Evolutionary conservation across 176 grass and related monocot species (phyloP), one percentile per base, ranked within the genome.

Genomic region (Microstegium vimineum): DNA sequence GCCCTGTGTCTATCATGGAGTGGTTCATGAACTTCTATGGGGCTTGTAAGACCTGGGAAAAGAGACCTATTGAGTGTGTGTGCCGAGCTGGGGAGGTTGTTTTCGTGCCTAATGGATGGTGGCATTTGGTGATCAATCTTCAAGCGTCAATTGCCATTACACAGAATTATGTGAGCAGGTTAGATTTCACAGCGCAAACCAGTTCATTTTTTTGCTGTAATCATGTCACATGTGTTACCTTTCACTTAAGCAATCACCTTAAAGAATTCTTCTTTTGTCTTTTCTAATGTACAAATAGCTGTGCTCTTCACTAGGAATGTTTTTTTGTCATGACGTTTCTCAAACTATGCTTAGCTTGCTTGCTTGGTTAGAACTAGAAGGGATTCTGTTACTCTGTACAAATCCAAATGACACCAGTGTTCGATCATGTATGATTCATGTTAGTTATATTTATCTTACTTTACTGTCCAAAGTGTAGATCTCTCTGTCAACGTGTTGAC

Each of bases 1-100:
- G 91, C 37, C 91, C 96, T n/a, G 93, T 95, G 15, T 93, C 92
- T 63, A 94, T 95, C 80, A 99, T 99, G 91, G 96, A 99, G 60
- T 99, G 96, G 93, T 99, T 99, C 80, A 99, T 99, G 96, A 95
- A 99, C 80, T 99, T 99, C 75, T 95, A 95, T 40, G 85, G 62
- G 7, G 82, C 86, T 10, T 99, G 96, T 73, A 92, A 76, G 74
- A 79, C 81, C 2, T 93, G 90, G 96, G 87, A 93, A 65, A 95
- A 85, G 87, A 99, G 87, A 68, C 91, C 91, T 1, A 68, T 99
- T 1, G 96, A 99, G 69, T 95, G 96, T 13, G 73, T 94, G 0
- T 99, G 93, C 60, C 80, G 69, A 22, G 63, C 89, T 22, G 93
- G 96, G 11, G 93, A 99, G 64, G 85, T 94, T 20, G 81, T 99